Conservation (phyloP, 2,329 filamentous ascomycete genomes). For the Cercospora zeae-maydis region DNA sequence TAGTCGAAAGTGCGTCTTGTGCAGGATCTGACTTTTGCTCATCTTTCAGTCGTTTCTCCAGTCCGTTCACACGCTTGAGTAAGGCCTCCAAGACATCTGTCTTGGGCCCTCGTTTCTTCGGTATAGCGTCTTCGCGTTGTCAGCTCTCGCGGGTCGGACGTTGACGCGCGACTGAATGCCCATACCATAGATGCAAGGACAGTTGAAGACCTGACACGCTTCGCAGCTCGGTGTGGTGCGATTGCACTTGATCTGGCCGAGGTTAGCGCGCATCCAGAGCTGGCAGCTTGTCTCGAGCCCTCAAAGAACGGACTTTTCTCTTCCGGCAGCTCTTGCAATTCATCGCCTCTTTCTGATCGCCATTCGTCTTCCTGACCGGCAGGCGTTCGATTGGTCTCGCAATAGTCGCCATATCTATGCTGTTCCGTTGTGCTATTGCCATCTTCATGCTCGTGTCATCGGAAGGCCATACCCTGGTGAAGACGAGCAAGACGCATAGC, state of each 20-base stretch:
- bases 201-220: conserved; percentile 85
- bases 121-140: conserved; percentile 65
- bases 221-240: conserved; percentile 79
- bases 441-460: conserved; percentile 16
- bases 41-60: conserved; percentile 72
- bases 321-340: conserved; percentile 94
- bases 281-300: background rate
- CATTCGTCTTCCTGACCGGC: conserved; percentile 65
- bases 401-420: conserved; percentile 45
- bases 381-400: conserved; percentile 75
- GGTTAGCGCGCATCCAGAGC: background rate
- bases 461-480: conserved; percentile 1
- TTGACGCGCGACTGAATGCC: background rate
- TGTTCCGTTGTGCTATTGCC: conserved; percentile 21
- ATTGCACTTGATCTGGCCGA: conserved; percentile 80
- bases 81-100: conserved; percentile 84
- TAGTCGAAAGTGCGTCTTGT: conserved; percentile 18
- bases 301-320: conserved; percentile 65
- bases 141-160: background rate
- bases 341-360: conserved; percentile 83
- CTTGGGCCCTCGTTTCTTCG: conserved; percentile 86
- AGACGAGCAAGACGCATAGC: conserved; percentile 16
- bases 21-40: conserved; percentile 46
- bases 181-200: conserved; percentile 78
- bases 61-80: conserved; percentile 77